Percentiles rank a stretch among this genome's conserved stretches.
Conservation (phyloP, 2,329 filamentous ascomycete species). For the Neopestalotiopsis clavispora region DNA sequence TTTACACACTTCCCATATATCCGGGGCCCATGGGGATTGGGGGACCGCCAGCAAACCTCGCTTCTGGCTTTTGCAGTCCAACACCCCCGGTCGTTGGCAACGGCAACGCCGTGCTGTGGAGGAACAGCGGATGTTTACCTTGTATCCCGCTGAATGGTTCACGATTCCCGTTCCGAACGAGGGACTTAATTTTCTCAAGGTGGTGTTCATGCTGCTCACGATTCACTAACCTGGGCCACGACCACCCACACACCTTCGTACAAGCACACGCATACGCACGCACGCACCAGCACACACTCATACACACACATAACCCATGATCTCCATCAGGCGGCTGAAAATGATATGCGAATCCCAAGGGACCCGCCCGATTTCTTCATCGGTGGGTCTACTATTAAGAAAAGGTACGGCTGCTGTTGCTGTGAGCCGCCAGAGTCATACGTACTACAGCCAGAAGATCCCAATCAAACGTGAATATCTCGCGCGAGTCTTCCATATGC, state of each 20-base stretch:
- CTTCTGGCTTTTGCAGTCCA: background rate
- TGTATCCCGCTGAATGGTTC: background rate
- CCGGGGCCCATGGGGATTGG: background rate
- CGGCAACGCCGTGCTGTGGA: background rate
- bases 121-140: background rate
- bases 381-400: background rate
- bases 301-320: too few species aligned
- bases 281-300: too few species aligned
- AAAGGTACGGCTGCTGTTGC: background rate
- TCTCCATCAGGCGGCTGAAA: background rate
- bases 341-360: background rate
- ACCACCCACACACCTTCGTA: background rate
- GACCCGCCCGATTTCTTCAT: background rate
- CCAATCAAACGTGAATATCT: slow-evolving; percentile 3
- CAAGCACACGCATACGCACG: background rate
- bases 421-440: background rate
- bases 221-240: background rate
- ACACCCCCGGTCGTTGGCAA: background rate
- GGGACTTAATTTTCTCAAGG: background rate
- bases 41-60: background rate
- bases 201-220: background rate
- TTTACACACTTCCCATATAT: background rate
- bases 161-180: background rate
- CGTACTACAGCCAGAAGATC: background rate
- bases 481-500: background rate